Conservation (phyloP, 1,284 basidiomycete species). For the Malassezia brasiliensis region DNA sequence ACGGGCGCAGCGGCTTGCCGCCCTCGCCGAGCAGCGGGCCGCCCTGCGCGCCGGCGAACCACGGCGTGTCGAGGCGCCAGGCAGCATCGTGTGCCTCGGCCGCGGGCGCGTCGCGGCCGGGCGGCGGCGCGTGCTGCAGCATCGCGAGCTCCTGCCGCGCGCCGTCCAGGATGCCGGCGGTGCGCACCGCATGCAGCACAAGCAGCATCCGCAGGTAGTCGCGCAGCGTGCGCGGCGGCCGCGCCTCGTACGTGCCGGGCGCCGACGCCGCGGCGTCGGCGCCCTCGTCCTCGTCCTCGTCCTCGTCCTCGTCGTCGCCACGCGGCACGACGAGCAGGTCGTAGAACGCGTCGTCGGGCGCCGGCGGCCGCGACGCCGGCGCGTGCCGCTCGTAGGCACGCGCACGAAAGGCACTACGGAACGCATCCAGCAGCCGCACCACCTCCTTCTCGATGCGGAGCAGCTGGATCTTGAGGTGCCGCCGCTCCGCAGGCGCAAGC, state of each 20-base stretch:
- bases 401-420: constrained; percentile 18
- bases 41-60: constrained; percentile 2
- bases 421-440: constrained; percentile 24
- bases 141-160: constrained; percentile 33
- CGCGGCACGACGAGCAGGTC: constrained; percentile 22
- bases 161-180: constrained; percentile 19
- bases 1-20: constrained; percentile 41
- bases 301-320: constrained; percentile 25
- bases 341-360: constrained; percentile 21
- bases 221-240: constrained; percentile 18
- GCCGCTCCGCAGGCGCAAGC: background rate
- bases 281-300: constrained; percentile 19
- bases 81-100: constrained; percentile 10
- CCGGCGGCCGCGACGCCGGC: constrained; percentile 1
- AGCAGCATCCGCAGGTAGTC: constrained; percentile 36
- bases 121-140: constrained; percentile 29
- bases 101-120: background rate
- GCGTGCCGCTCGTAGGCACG: background rate
- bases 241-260: background rate
- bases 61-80: constrained; percentile 36
- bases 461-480: constrained; percentile 30
- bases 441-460: constrained; percentile 34
- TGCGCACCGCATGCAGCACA: constrained; percentile 29
- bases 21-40: constrained; percentile 31
- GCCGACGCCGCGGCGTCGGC: constrained; percentile 12